Percentiles rank a stretch among this genome's conserved stretches.
Conservation (phyloP, 768 basidiomycete genomes). For the Peribolospora baueri region DNA sequence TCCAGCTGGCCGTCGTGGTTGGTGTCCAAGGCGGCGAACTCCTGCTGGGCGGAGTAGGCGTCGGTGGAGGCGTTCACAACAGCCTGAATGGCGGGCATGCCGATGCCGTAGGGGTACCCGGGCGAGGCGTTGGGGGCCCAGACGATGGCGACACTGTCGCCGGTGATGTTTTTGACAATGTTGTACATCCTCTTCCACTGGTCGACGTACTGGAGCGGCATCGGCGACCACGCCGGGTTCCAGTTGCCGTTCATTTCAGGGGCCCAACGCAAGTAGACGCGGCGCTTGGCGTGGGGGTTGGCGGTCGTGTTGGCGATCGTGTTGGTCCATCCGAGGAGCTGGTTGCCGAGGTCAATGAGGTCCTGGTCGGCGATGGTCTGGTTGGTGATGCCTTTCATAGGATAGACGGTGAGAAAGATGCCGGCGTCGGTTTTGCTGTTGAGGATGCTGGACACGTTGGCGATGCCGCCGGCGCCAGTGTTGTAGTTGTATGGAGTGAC, state of each 20-base stretch:
- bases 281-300: conserved; percentile 8
- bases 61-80: background rate
- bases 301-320: background rate
- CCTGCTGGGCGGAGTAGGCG: conserved; percentile 4
- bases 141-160: conserved; percentile 11
- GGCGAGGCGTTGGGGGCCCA: conserved; percentile 13
- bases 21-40: conserved; percentile 11
- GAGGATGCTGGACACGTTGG: too few relatives aligned
- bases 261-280: conserved; percentile 15
- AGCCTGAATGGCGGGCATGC: background rate
- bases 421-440: conserved; percentile 11
- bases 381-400: conserved; percentile 1
- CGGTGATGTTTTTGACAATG: conserved; percentile 11
- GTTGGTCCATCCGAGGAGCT: conserved; percentile 11
- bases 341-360: conserved; percentile 12
- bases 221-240: conserved; percentile 12
- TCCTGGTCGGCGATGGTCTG: conserved; percentile 10
- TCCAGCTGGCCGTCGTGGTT: conserved; percentile 11
- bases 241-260: conserved; percentile 17
- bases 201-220: conserved; percentile 11
- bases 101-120: conserved; percentile 13
- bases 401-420: conserved; percentile 17
- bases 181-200: conserved; percentile 11
- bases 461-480: conserved; percentile 14
- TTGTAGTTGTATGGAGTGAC: conserved; percentile 12